Percentiles rank a stretch among this genome's conserved stretches.
Conservation (phyloP, 192 early-diverging fungal genomes). For the Backusella westeae region DNA sequence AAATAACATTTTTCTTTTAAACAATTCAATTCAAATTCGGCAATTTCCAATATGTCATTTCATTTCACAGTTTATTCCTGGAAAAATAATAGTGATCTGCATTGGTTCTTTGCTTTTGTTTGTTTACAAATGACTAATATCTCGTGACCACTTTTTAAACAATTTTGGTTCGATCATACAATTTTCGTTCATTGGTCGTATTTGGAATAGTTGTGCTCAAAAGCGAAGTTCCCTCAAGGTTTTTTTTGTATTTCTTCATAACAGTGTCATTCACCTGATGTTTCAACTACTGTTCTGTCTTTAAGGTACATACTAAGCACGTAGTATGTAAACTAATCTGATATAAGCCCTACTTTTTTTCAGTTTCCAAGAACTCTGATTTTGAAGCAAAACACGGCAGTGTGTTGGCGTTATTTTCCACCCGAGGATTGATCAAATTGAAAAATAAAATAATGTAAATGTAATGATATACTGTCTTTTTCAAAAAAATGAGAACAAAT, state of each 20-base stretch:
- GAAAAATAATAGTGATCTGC: background rate
- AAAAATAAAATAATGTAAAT: too few relatives aligned
- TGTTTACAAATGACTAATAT: background rate
- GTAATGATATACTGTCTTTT: too few relatives aligned
- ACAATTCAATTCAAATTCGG: background rate
- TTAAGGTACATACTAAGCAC: too few relatives aligned
- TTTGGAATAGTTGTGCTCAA: constrained; percentile 1
- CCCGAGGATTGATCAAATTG: too few relatives aligned
- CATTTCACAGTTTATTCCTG: background rate
- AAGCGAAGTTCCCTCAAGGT: background rate
- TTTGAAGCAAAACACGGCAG: too few relatives aligned
- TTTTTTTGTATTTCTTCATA: background rate
- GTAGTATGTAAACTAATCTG: too few relatives aligned
- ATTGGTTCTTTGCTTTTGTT: background rate
- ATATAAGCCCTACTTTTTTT: too few relatives aligned
- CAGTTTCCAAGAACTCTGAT: too few relatives aligned
- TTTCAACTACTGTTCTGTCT: too few relatives aligned
- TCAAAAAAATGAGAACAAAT: too few relatives aligned
- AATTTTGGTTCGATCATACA: constrained; percentile 1
- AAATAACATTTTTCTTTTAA: background rate
- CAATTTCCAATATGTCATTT: background rate
- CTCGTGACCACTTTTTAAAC: background rate
- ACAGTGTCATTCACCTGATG: background rate
- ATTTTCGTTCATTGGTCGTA: background rate
- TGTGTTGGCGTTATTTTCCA: too few relatives aligned